Evolutionary conservation across 352 stramenopile species (phyloP).

Genomic region (Peronospora destructor): DNA sequence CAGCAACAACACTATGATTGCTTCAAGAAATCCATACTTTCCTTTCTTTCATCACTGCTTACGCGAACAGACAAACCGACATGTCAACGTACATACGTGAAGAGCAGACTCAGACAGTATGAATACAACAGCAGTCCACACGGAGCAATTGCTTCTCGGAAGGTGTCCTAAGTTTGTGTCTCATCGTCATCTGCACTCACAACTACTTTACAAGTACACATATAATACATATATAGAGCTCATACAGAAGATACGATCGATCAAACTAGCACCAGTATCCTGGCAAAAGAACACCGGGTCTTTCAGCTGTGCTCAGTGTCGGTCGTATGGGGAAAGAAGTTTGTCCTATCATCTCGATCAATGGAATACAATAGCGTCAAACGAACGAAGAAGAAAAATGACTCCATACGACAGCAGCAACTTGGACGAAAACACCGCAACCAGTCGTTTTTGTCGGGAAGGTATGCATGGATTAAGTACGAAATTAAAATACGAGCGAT

Average conservation of each 20-base stretch:
- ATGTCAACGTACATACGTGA: constrained; percentile 7
- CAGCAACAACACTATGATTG: constrained; percentile 37
- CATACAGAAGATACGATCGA: constrained; percentile 23
- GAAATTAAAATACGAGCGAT: background rate
- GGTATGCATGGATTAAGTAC: background rate
- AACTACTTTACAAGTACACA: constrained; percentile 17
- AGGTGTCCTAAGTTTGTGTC: constrained; percentile 77
- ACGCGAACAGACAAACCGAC: constrained; percentile 5
- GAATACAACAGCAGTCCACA: constrained; percentile 79
- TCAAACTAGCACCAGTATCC: constrained; percentile 65
- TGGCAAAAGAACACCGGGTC: constrained; percentile 62
- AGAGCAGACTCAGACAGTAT: constrained; percentile 68
- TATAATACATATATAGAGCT: too few species aligned
- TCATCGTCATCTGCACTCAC: constrained; percentile 47
- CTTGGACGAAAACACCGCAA: background rate
- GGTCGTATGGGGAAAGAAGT: constrained; percentile 80
- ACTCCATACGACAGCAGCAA: background rate
- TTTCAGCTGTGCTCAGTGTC: constrained; percentile 67
- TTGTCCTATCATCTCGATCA: constrained; percentile 76
- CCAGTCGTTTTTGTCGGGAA: background rate
- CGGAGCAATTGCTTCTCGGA: constrained; percentile 64
- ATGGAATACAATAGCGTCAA: background rate
- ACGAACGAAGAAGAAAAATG: background rate
- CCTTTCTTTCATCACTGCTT: constrained; percentile 77
- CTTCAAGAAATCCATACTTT: constrained; percentile 67